Conservation (phyloP, 176 grass and related monocot genomes). For the Luzula sylvatica region DNA sequence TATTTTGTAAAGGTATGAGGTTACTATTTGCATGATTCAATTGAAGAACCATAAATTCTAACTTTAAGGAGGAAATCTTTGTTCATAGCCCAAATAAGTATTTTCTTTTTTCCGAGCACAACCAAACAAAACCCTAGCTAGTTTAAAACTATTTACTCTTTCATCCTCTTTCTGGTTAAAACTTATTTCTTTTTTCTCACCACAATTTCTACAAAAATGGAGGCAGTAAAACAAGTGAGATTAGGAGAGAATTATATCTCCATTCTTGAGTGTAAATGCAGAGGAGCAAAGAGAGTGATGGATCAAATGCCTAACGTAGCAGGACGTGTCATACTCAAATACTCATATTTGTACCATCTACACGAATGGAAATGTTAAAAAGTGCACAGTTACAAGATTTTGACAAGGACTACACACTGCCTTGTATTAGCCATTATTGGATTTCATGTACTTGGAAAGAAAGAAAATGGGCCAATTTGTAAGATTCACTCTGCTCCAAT, state of each 20-base stretch:
- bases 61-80: no score
- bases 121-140: no score
- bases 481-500: not conserved
- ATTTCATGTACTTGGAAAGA: slow-evolving; percentile 8
- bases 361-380: slow-evolving; percentile 12
- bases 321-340: slow-evolving; percentile 11
- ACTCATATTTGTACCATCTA: slow-evolving; percentile 6
- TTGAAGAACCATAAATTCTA: no score
- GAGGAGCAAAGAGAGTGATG: not conserved
- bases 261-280: not conserved
- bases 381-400: slow-evolving; percentile 15
- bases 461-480: not conserved
- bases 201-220: no score
- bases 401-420: slow-evolving; percentile 15
- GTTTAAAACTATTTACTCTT: no score
- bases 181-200: no score
- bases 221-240: no score
- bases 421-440: slow-evolving; percentile 11
- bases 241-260: not conserved
- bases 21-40: no score
- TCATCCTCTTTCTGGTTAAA: no score
- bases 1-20: no score
- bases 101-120: no score
- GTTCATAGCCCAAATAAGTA: no score
- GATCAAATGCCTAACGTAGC: slow-evolving; percentile 14